These are phyloP conservation scores for Pulveroboletus ravenelii DNA, from an alignment of 768 basidiomycete species.

Conservation along the genomic window DNA sequence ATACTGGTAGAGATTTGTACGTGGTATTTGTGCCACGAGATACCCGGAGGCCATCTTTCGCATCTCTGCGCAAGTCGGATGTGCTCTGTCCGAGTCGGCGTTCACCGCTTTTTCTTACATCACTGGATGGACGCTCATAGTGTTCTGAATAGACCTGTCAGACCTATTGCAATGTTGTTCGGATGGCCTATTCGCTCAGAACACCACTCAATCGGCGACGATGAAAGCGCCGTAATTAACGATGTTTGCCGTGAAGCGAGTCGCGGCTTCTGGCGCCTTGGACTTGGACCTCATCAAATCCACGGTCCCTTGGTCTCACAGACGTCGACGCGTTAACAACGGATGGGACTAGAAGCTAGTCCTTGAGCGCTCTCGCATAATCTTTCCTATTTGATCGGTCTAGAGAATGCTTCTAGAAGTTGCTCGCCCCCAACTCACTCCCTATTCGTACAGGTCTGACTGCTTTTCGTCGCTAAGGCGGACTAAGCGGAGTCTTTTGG, in stretches of 20 bases:
- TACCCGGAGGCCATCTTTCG: conserved; percentile 3
- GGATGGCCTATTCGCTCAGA: neutral
- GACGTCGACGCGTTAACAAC: neutral
- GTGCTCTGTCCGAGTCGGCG: neutral
- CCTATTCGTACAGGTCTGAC: neutral
- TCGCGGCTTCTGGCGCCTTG: neutral
- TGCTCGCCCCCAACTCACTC: neutral
- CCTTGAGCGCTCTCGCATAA: neutral
- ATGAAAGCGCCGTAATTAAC: neutral
- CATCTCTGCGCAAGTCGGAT: neutral
- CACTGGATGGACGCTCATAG: neutral
- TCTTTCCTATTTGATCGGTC: neutral
- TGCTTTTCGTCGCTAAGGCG: neutral
- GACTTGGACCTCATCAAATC: neutral
- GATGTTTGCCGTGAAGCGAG: neutral
- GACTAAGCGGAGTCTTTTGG: neutral
- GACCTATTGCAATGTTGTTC: neutral
- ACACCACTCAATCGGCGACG: conserved; percentile 5
- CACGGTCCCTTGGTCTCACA: neutral
- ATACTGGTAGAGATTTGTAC: neutral
- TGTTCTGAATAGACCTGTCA: conserved; percentile 3
- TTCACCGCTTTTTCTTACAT: neutral
- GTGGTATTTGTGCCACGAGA: neutral
- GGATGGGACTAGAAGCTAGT: neutral
- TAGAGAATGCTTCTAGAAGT: neutral